Conservation (phyloP, 768 basidiomycete species). For the Boletus subparvulus region DNA sequence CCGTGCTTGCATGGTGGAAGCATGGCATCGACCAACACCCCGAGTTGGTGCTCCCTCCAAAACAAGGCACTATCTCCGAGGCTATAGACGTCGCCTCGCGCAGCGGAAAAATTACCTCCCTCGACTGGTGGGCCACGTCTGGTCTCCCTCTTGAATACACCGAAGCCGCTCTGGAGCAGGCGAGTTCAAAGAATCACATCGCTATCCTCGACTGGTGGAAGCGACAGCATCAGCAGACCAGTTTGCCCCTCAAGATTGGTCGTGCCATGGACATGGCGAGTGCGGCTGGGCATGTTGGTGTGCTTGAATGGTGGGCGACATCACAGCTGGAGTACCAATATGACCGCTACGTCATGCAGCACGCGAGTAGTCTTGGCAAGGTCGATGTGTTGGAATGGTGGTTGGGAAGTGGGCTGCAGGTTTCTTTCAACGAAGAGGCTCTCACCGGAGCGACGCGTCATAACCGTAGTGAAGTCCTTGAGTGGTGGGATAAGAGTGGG, state of each 20-base stretch:
- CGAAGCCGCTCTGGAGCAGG: constrained; percentile 75
- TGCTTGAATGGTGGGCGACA: constrained; percentile 83
- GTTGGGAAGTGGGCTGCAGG: constrained; percentile 71
- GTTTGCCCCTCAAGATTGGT: constrained; percentile 73
- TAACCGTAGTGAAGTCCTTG: constrained; percentile 76
- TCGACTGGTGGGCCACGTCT: constrained; percentile 81
- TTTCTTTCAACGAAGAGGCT: constrained; percentile 79
- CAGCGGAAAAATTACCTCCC: constrained; percentile 67
- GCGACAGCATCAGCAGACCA: constrained; percentile 45
- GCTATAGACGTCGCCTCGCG: constrained; percentile 80
- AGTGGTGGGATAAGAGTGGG: constrained; percentile 86
- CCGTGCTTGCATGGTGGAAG: constrained; percentile 83
- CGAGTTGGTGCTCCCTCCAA: constrained; percentile 56
- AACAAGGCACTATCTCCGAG: constrained; percentile 55
- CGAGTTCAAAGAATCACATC: constrained; percentile 76
- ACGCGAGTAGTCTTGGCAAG: constrained; percentile 78
- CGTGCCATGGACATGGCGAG: constrained; percentile 85
- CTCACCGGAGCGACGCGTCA: constrained; percentile 78
- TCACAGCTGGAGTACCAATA: constrained; percentile 78
- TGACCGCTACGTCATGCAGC: constrained; percentile 72
- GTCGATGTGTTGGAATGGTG: constrained; percentile 84
- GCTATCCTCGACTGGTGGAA: constrained; percentile 85
- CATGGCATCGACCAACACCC: constrained; percentile 59
- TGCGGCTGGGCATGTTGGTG: constrained; percentile 70
- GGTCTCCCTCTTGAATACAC: constrained; percentile 70